A percentile compares a stretch with the other conserved stretches of the same genome.
Evolutionary conservation across 1,284 basidiomycete species (phyloP).

Genomic region (Porodaedalea pini): DNA sequence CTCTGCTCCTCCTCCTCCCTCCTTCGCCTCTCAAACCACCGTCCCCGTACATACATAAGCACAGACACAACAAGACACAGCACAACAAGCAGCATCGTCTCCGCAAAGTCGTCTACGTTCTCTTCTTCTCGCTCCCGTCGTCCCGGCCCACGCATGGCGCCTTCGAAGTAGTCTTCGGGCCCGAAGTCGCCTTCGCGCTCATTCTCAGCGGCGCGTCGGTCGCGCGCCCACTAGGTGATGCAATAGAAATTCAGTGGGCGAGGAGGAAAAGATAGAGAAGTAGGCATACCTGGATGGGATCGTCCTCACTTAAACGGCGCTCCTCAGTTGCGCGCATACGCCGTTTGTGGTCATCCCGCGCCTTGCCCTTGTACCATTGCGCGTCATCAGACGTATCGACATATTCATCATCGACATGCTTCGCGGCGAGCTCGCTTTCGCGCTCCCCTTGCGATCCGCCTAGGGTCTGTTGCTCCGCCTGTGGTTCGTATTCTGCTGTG

Average conservation of each 20-base stretch:
- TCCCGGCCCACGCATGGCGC: conserved; percentile 43
- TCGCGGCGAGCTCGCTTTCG: conserved; percentile 16
- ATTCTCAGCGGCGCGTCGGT: conserved; percentile 64
- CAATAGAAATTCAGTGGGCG: background rate
- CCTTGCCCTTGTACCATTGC: conserved; percentile 77
- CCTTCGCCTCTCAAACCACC: conserved; percentile 65
- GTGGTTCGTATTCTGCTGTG: background rate
- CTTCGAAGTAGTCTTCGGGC: conserved; percentile 78
- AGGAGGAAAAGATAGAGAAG: background rate
- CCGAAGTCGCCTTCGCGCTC: conserved; percentile 72
- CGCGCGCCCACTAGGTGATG: conserved; percentile 64
- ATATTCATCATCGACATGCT: conserved; percentile 29
- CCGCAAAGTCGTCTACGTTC: conserved; percentile 62
- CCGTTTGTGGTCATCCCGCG: conserved; percentile 66
- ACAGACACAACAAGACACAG: conserved; percentile 64
- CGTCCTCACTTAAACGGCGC: conserved; percentile 49
- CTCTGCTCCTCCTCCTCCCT: conserved; percentile 43
- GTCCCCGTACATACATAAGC: conserved; percentile 66
- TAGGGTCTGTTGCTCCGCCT: background rate
- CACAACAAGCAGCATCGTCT: conserved; percentile 67
- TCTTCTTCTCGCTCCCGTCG: conserved; percentile 39
- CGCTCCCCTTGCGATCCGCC: background rate
- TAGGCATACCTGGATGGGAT: conserved; percentile 60
- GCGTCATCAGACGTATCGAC: conserved; percentile 49
- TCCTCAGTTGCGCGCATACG: conserved; percentile 43